A percentile compares a stretch with the other conserved stretches of the same genome.
These are phyloP conservation scores for Umbellularia californica DNA, from an alignment of 164 flowering plant species.

Conservation along the genomic window DNA sequence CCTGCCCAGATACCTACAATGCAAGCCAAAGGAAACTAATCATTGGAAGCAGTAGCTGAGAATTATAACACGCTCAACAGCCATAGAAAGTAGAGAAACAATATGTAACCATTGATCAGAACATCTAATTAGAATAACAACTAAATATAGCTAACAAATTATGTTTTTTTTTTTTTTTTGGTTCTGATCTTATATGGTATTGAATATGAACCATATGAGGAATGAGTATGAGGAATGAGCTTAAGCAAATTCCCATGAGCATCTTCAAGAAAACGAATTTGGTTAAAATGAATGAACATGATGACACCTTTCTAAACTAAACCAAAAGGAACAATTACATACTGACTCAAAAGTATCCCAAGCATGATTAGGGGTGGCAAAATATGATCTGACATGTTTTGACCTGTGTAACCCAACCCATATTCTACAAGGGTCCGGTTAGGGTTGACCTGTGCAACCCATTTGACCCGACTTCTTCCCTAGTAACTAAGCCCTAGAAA, in stretches of 20 bases:
- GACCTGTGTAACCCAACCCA: neutral
- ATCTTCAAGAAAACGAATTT: neutral
- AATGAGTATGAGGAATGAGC: neutral
- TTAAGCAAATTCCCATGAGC: neutral
- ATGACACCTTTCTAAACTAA: neutral
- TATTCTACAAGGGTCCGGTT: no score
- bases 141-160: neutral
- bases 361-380: no score
- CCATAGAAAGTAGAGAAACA: neutral
- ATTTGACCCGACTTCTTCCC: no score
- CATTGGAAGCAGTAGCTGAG: neutral
- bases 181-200: neutral
- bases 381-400: no score
- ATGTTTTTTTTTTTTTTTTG: no score
- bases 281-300: neutral
- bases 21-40: conserved; percentile 6
- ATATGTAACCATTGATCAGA: neutral
- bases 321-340: neutral
- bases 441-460: no score
- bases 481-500: no score
- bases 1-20: conserved; percentile 97
- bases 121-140: neutral
- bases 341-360: no score
- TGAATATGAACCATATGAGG: neutral
- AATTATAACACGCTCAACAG: neutral